Conservation (phyloP, 2,329 filamentous ascomycete genomes). For the Fusarium sp. region DNA sequence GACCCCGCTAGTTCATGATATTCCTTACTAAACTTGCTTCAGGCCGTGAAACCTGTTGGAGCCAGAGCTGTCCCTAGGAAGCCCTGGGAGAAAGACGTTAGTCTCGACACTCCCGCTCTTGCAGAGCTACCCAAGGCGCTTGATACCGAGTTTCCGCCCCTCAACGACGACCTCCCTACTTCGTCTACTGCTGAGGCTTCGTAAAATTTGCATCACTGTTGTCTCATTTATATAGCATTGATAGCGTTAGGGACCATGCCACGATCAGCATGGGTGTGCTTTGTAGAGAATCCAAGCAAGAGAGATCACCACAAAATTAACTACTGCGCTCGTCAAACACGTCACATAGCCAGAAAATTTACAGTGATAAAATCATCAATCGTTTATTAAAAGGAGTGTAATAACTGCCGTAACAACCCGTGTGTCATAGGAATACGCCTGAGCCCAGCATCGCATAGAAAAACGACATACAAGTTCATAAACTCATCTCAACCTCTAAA, state of each 20-base stretch:
- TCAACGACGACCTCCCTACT: conserved; percentile 29
- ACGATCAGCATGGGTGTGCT: not conserved
- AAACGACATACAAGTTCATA: conserved; percentile 45
- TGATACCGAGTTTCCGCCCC: conserved; percentile 53
- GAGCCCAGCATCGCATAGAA: conserved; percentile 33
- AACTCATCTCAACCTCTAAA: conserved; percentile 30
- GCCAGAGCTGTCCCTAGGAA: conserved; percentile 63
- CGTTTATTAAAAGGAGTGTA: conserved; percentile 40
- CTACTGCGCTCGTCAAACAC: not conserved
- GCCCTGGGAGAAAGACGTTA: conserved; percentile 81
- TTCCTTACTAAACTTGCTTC: conserved; percentile 11
- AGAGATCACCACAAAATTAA: not conserved
- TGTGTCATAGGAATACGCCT: conserved; percentile 29
- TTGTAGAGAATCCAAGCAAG: not conserved
- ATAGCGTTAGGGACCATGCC: conserved; percentile 20
- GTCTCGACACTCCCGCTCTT: conserved; percentile 27
- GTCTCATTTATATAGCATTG: conserved; percentile 17
- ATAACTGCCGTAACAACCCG: conserved; percentile 37
- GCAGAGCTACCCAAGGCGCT: conserved; percentile 45
- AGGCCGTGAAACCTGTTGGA: conserved; percentile 63
- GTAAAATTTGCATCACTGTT: not conserved
- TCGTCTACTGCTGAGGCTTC: conserved; percentile 5
- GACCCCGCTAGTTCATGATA: not conserved
- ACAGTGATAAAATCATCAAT: conserved; percentile 37
- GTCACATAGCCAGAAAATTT: not conserved